Evolutionary conservation across 202 grass and related monocot genomes (phyloP).

Genomic region (Elaeis oleifera): DNA sequence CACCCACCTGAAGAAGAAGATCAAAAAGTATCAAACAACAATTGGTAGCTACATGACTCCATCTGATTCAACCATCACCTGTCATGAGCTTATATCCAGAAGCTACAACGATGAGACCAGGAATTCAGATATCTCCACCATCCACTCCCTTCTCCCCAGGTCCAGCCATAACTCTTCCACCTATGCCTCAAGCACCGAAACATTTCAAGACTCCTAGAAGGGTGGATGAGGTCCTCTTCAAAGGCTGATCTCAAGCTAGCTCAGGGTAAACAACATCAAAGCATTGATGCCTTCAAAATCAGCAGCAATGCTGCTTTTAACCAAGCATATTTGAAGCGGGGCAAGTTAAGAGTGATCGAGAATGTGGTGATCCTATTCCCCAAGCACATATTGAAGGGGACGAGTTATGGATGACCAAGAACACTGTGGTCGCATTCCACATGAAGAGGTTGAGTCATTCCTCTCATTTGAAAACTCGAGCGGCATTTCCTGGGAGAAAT

Average conservation of each 20-base stretch:
- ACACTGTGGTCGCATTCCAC: not conserved
- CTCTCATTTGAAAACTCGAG: constrained; percentile 33
- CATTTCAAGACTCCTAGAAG: constrained; percentile 64
- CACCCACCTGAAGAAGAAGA: constrained; percentile 91
- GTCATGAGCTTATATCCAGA: constrained; percentile 6
- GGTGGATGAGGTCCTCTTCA: constrained; percentile 53
- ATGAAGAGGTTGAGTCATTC: constrained; percentile 28
- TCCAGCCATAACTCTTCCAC: constrained; percentile 2
- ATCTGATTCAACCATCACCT: constrained; percentile 18
- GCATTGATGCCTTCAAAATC: not conserved
- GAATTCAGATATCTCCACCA: constrained; percentile 17
- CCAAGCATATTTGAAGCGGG: too few species aligned
- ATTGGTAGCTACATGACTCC: constrained; percentile 22
- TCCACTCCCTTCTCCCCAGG: constrained; percentile 4
- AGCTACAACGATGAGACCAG: not conserved
- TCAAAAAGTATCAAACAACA: constrained; percentile 49
- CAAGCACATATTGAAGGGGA: too few species aligned
- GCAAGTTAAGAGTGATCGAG: too few species aligned
- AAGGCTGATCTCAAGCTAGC: not conserved
- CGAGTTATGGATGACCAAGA: too few species aligned
- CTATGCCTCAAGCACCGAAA: constrained; percentile 88
- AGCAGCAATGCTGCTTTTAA: not conserved
- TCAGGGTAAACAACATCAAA: constrained; percentile 16
- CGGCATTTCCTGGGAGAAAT: constrained; percentile 7
- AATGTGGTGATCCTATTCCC: too few species aligned